Evolutionary conservation across 768 basidiomycete genomes (phyloP).

Genomic region (Mycena sanguinolenta): DNA sequence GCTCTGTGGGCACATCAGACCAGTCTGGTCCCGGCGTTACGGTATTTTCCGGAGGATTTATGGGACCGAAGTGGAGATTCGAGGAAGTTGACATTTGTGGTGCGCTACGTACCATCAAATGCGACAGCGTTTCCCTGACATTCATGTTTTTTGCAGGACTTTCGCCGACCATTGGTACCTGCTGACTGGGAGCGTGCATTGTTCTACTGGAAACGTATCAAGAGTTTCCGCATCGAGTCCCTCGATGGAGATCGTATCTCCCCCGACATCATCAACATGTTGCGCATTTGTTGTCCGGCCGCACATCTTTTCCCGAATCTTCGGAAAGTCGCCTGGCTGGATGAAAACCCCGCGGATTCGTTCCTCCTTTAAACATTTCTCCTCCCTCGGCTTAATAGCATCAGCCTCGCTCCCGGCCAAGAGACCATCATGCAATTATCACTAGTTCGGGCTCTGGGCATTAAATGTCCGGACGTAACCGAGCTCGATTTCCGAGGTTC

Average conservation of each 20-base stretch:
- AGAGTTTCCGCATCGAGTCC: not conserved
- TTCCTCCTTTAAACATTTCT: not conserved
- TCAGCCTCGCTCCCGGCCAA: not conserved
- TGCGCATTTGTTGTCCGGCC: not conserved
- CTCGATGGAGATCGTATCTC: not conserved
- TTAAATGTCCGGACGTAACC: not conserved
- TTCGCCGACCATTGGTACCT: not conserved
- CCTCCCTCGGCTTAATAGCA: not conserved
- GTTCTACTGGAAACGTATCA: constrained; percentile 3
- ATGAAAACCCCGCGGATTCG: not conserved
- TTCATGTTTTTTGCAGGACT: not conserved
- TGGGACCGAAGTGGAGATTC: too few relatives aligned
- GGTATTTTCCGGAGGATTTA: too few relatives aligned
- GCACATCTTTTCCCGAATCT: not conserved
- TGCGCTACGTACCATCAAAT: too few relatives aligned
- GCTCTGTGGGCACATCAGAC: too few relatives aligned
- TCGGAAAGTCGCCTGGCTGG: not conserved
- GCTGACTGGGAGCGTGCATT: constrained; percentile 5
- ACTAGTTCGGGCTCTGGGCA: not conserved
- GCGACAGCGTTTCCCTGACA: too few relatives aligned
- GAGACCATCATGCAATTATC: not conserved
- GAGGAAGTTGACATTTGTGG: too few relatives aligned
- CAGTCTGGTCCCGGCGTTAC: too few relatives aligned
- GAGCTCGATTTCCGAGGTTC: not conserved
- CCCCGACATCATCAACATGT: not conserved